Base-by-base conservation (phyloP, 495 filamentous ascomycete genomes). In the Cenococcum geophilum region DNA sequence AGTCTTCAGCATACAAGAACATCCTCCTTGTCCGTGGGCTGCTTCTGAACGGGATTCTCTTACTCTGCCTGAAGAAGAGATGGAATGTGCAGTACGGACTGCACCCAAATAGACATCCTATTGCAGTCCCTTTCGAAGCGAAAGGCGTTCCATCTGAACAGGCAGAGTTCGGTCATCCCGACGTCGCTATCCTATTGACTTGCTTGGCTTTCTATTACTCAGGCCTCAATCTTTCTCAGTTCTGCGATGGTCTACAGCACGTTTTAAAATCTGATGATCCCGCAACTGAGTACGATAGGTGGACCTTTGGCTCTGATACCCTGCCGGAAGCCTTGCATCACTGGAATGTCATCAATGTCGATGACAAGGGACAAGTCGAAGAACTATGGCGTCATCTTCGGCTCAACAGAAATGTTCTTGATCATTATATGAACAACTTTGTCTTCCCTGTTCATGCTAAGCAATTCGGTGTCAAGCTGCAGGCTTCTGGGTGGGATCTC, bases 101-200 rank as follows among this genome's bases (percentile, higher is more conserved):
- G 3, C 66, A 76, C 53, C 69, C 60, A 0, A 58, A 51, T 0
- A 70, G 79, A 3, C 68, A 75, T 35, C 75, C 74, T 0, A 69
- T 81, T 18, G 76, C 79, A 4, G 79, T 81, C 6, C 79, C 79
- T 23, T 73, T 40, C 60, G 45, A 71, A 47, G 75, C 71, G 4
- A 78, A 78, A 32, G 74, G 74, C 18, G 70, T 75, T 4, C 79
- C 79, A 1, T 76, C 74, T 18, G 76, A 78, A 16, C 73, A 76
- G 55, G 75, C 78, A 8, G 79, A 82, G 64, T 82, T 69, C 58
- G 79, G 80, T 23, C 80, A 82, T 64, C 80, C 80, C 14, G 80
- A 82, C 60, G 80, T 81, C 9, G 73, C 78, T 12, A 82, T 82
- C 22, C 27, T 80, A 0, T 78, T 81, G 27, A 82, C 80, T 0